A percentile compares a stretch with the other conserved stretches of the same genome.
These are phyloP conservation scores for Capronia americana DNA, from an alignment of 2,329 filamentous ascomycete species.

Conservation along the genomic window DNA sequence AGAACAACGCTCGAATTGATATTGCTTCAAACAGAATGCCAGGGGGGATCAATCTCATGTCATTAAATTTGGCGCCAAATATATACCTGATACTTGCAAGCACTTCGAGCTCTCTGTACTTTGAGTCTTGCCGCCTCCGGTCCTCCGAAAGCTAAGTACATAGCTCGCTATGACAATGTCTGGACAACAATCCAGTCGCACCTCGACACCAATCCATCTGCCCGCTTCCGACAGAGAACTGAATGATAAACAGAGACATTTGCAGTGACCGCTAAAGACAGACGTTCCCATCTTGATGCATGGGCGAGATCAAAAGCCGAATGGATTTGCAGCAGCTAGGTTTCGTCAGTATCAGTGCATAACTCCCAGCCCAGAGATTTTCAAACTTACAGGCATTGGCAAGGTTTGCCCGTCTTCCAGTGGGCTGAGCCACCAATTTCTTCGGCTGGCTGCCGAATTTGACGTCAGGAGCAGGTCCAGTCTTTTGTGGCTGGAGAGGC, in stretches of 20 bases:
- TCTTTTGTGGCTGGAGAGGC: conserved; percentile 77
- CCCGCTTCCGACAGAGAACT: background rate
- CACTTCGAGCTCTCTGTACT: conserved; percentile 21
- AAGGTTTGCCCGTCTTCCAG: conserved; percentile 87
- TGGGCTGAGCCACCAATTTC: conserved; percentile 83
- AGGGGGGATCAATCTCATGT: conserved; percentile 14
- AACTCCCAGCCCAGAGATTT: conserved; percentile 26
- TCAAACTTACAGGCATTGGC: conserved; percentile 88
- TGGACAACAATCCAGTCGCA: background rate
- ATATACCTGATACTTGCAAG: conserved; percentile 25
- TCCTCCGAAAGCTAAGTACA: conserved; percentile 1
- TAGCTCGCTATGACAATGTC: conserved; percentile 4
- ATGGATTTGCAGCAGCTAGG: conserved; percentile 33
- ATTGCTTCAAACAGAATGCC: background rate
- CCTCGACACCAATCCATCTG: background rate
- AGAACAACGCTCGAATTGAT: background rate
- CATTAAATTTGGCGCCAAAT: conserved; percentile 30
- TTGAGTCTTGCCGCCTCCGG: background rate
- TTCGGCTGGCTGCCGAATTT: conserved; percentile 84
- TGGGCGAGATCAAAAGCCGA: conserved; percentile 27
- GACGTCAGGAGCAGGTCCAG: conserved; percentile 83
- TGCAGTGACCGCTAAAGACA: background rate
- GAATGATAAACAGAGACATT: background rate
- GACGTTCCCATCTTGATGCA: background rate
- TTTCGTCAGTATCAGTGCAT: conserved; percentile 17